Base-by-base conservation (phyloP, 495 filamentous ascomycete species). In the Aspergillus incahuasiensis region DNA sequence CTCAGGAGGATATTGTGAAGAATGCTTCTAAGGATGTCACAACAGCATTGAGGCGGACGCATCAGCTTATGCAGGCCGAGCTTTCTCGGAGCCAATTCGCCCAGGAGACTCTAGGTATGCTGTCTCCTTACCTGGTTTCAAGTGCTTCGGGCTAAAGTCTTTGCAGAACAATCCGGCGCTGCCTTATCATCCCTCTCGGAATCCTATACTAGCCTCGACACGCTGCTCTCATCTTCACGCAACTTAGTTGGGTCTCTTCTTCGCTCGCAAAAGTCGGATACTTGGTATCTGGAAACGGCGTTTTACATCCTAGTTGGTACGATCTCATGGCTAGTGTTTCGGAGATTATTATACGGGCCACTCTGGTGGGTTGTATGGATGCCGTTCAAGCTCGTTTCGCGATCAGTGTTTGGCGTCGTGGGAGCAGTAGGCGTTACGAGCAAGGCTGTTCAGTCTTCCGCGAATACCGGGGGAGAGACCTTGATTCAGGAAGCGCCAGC, bases 241-340 rank as follows among this genome's bases (percentile, higher is more conserved):
- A 86, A 82, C 54, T 80, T 99, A 15, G 81, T 97, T 11, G 82
- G 81, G 15, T 89, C 88, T 21, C 74, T 99, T 44, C 75, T 97
- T 32, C 83, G 83, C 60, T 91, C 88, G 28, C 89, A 92, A 64
- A 97, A 97, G 74, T 91, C 86, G 39, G 94, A 97, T 69, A 94
- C 90, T 3, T 99, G 94, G 94, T 99, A 99, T 62, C 79, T 97
- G 24, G 84, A 90, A 70, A 92, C 86, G 18, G 85, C 92, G 0
- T 86, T 97, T 59, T 91, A 90, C 60, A 71, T 97, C 44, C 79
- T 97, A 8, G 38, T 88, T 13, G 78, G 71, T 2, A 96, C 88
- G 6, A 83, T 96, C 30, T 71, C 70, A 11, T 99, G 94, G 94
- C 75, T 99, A 8, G 63, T 97, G 1, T 94, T 92, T 55, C 75